Conservation (phyloP, 306 rosid species). For the Arachis stenosperma region DNA sequence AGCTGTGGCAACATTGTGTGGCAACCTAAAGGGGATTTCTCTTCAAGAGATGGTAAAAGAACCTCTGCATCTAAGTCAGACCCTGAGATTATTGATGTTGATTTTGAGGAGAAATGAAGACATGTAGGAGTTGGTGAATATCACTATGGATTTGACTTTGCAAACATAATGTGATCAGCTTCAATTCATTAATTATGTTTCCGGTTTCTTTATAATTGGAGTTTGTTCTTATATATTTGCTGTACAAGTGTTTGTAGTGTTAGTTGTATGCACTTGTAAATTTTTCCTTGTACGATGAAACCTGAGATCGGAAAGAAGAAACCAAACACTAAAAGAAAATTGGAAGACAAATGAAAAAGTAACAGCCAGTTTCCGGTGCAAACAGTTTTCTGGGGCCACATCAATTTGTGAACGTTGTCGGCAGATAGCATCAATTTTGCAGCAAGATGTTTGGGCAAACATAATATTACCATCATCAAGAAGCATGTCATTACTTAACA, state of each 20-base stretch:
- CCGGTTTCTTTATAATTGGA: not conserved
- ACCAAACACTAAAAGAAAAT: not conserved
- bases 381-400: conserved; percentile 18
- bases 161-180: conserved; percentile 16
- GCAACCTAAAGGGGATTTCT: conserved; percentile 89
- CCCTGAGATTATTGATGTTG: conserved; percentile 85
- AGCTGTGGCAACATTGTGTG: conserved; percentile 92
- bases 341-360: not conserved
- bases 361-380: conserved; percentile 10
- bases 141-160: conserved; percentile 30
- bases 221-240: conserved; percentile 28
- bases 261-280: conserved; percentile 36
- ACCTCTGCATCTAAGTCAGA: conserved; percentile 61
- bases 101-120: conserved; percentile 91
- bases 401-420: not conserved
- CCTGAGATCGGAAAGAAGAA: conserved; percentile 17
- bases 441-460: not conserved
- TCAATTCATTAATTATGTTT: not conserved
- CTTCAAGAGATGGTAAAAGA: conserved; percentile 54
- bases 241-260: conserved; percentile 29
- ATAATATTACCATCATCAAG: not conserved
- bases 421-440: conserved; percentile 1
- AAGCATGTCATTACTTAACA: not conserved
- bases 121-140: not conserved
- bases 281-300: conserved; percentile 26